These are phyloP conservation scores for Hysterium pulicare DNA, from an alignment of 2,329 filamentous ascomycete genomes.

Conservation along the genomic window DNA sequence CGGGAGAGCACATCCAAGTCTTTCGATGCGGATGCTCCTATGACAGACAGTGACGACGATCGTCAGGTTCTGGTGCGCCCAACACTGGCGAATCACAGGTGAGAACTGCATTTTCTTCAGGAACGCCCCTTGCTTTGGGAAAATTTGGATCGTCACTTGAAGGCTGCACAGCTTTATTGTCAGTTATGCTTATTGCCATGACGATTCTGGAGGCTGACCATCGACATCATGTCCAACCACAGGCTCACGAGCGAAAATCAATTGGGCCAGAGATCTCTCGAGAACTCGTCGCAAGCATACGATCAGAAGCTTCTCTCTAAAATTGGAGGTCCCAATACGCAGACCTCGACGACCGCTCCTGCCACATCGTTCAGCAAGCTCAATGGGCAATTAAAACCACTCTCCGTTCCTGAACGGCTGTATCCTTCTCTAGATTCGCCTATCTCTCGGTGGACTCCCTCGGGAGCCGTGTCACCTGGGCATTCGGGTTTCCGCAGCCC, in stretches of 20 bases:
- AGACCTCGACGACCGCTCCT: constrained; percentile 42
- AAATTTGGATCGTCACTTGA: neutral
- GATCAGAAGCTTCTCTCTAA: constrained; percentile 61
- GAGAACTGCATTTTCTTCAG: constrained; percentile 16
- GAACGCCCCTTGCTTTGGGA: constrained; percentile 2
- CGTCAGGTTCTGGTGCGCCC: constrained; percentile 31
- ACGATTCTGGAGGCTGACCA: constrained; percentile 1
- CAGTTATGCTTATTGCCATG: constrained; percentile 1
- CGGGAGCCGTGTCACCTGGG: constrained; percentile 43
- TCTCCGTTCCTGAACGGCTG: constrained; percentile 44
- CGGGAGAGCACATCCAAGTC: constrained; percentile 39
- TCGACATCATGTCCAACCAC: constrained; percentile 12
- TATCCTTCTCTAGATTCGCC: constrained; percentile 40
- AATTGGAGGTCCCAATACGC: constrained; percentile 58
- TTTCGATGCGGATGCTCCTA: constrained; percentile 33
- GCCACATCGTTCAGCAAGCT: constrained; percentile 39
- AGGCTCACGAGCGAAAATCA: constrained; percentile 60
- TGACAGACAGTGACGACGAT: constrained; percentile 37
- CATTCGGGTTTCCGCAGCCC: constrained; percentile 44
- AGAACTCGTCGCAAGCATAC: constrained; percentile 59
- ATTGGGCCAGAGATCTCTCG: constrained; percentile 55
- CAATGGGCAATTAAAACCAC: constrained; percentile 43
- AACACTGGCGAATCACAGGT: constrained; percentile 43
- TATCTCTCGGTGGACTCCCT: constrained; percentile 39
- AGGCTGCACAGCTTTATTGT: constrained; percentile 1